These are phyloP conservation scores for Fistulinella prunicolor DNA, from an alignment of 768 basidiomycete species.

Conservation along the genomic window DNA sequence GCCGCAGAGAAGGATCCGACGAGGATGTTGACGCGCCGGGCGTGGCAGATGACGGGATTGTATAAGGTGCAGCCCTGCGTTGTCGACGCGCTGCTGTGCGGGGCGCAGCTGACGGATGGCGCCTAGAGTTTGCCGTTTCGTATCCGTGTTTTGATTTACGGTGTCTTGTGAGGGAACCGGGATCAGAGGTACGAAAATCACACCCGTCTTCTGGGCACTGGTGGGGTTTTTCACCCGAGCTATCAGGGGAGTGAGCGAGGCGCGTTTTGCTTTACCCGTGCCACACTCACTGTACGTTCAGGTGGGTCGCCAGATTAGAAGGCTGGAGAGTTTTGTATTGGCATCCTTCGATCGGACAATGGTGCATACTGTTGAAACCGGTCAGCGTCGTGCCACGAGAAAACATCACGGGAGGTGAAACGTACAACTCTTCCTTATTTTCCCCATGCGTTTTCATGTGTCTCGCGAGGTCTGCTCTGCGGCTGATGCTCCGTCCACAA, in stretches of 20 bases:
- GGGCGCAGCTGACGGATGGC: not conserved
- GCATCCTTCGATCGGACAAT: conserved; percentile 23
- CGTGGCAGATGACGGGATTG: not conserved
- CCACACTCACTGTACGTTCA: conserved; percentile 30
- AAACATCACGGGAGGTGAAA: not conserved
- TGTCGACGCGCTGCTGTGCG: not conserved
- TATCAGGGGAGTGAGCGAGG: conserved; percentile 5
- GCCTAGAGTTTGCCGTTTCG: not conserved
- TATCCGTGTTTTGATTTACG: conserved; percentile 18
- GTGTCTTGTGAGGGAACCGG: conserved; percentile 24
- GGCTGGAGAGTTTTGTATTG: conserved; percentile 23
- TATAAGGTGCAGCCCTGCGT: conserved; percentile 7
- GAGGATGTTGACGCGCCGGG: not conserved
- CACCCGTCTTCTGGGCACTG: conserved; percentile 20
- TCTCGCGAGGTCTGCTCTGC: conserved; percentile 26
- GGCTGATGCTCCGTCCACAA: conserved; percentile 18
- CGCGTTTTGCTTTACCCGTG: not conserved
- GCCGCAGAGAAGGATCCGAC: not conserved
- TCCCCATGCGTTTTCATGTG: conserved; percentile 26
- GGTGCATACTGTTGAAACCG: conserved; percentile 18
- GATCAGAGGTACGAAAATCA: conserved; percentile 12
- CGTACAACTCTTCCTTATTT: conserved; percentile 27
- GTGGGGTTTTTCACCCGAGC: conserved; percentile 8
- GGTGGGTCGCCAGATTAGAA: conserved; percentile 27
- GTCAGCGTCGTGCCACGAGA: not conserved